Evolutionary conservation across 2,329 filamentous ascomycete species (phyloP), one percentile per base, ranked within the genome.

Genomic region (Fusarium hostae): DNA sequence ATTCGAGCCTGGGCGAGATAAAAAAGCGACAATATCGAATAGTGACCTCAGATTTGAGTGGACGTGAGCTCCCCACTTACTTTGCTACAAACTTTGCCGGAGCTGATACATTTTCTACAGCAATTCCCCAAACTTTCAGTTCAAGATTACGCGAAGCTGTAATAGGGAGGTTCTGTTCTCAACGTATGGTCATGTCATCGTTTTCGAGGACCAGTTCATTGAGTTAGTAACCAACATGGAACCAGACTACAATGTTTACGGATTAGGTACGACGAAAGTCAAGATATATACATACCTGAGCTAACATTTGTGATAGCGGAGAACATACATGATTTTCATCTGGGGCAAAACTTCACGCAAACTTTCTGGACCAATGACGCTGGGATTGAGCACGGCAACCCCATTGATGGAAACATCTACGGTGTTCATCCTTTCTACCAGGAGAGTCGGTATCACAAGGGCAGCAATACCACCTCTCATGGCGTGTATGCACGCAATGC

Each of bases 341-440:
- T 57, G 5, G 54, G 54, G 5, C 54, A 57, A 4, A 57, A 57
- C 18, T 57, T 57, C 13, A 57, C 40, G 2, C 54, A 57, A 12
- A 57, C 54, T 4, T 57, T 57, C 28, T 57, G 54, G 54, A 57
- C 54, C 5, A 57, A 57, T 26, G 54, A 57, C 10, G 54, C 54
- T 4, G 54, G 54, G 1, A 57, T 57, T 18, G 54, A 57, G 13
- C 54, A 57, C 12, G 54, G 54, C 0, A 57, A 48, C 4, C 54
- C 54, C 1, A 57, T 57, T 4, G 30, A 57, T 18, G 54, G 54
- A n/a, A 57, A 57, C 4, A 57, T 57, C 22, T 57, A 48, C 18
- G 54, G 54, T 10, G 40, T 48, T 3, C 54, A 57, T 18, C 54
- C 54, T 1, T 57, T 57, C 40, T 57, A 57, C 40, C 54, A 57